Base-by-base conservation (phyloP, 306 rosid species). In the Castanopsis chinensis region DNA sequence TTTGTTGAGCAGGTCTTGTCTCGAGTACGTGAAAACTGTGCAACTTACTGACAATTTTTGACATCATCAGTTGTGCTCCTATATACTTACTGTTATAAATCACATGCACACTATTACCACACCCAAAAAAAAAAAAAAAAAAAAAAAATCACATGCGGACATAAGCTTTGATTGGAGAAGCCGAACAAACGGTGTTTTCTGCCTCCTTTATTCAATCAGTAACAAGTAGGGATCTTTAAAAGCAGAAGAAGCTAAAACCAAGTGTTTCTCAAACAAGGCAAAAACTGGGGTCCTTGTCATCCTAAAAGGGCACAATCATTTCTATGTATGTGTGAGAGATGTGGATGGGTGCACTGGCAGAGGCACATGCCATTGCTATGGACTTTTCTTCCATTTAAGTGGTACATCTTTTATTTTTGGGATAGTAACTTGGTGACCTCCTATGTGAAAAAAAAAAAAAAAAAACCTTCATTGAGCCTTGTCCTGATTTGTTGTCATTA, bases 271-370 rank as follows among this genome's bases (percentile, higher is more conserved):
- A 35, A 80, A 53, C 23, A 61, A 30, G 49, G 54, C 25, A 52
- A 45, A 45, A 69, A 19, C 76, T 71, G 86, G 77, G 83, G 78
- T 83, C 89, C 49, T 55, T 85, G 91, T 88, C 86, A 35, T 75
- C 81, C 27, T 71, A 28, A 76, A 83, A 81, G 86, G 91, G 83
- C 75, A 75, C 91, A 85, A 63, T 55, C 81, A 81, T 69, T 78
- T 80, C 76, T 78, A 69, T 21, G 43, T 52, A 32, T 68, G 76
- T 78, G 23, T 8, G 76, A 75, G 76, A 77, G 82, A 88, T 35
- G 87, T 63, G 79, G 83, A 85, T 81, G 78, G 72, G 73, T 86
- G 84, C 82, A 28, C 87, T 85, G 87, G 71, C 88, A 85, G 30
- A 23, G 15, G 71, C 91, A 85, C 91, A 83, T 85, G 91, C 79